phyloP scores from a whole-genome alignment of 495 filamentous ascomycete species.

The Xylaria longipes region DNA sequence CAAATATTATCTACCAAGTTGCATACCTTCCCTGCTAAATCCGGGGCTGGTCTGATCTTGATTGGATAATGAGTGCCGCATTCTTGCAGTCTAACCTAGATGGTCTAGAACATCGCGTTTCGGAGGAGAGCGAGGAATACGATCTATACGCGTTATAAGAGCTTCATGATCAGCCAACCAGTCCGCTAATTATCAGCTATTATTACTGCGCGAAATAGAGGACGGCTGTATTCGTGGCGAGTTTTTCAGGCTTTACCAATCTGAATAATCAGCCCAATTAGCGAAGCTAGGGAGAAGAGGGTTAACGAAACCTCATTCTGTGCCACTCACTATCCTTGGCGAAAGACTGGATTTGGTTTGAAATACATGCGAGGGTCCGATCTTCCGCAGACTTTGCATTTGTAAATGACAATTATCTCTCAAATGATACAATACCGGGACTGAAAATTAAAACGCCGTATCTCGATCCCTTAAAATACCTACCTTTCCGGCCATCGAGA shows the following conservation, averaged over 20 bases:
- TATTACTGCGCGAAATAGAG: background rate
- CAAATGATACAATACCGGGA: background rate
- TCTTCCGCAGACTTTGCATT: background rate
- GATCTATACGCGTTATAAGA: slow-evolving; percentile 1
- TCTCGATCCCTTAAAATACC: background rate
- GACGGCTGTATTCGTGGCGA: background rate
- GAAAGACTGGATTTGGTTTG: background rate
- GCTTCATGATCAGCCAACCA: background rate
- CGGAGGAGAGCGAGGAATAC: slow-evolving; percentile 17
- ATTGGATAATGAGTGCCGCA: background rate
- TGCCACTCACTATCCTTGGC: background rate
- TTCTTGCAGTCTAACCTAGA: background rate
- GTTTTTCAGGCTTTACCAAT: background rate
- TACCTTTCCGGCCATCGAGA: background rate
- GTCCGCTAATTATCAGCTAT: background rate
- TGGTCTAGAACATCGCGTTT: background rate
- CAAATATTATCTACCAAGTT: background rate
- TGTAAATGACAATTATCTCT: background rate
- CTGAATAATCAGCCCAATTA: background rate
- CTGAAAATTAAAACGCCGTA: background rate
- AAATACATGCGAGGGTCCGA: background rate
- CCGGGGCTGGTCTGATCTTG: background rate
- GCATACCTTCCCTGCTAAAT: slow-evolving; percentile 4
- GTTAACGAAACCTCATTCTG: background rate
- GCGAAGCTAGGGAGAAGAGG: background rate